phyloP scores from a whole-genome alignment of 164 flowering plant genomes.

The Sextonia rubra region DNA sequence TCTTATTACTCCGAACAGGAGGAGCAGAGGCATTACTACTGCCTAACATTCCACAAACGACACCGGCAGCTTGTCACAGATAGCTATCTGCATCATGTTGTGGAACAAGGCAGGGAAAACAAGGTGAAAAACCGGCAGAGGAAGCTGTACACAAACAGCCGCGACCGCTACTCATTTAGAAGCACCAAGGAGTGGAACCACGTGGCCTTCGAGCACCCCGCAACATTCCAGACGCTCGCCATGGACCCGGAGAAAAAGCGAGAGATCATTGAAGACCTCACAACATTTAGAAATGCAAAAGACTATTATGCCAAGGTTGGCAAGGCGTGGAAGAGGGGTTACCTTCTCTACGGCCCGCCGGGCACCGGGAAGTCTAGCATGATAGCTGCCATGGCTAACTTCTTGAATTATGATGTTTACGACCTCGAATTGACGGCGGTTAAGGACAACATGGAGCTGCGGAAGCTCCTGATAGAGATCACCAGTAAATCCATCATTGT shows the following conservation, averaged over 20 bases:
- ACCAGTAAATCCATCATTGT: conserved; percentile 53
- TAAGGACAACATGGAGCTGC: conserved; percentile 45
- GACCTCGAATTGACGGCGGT: conserved; percentile 64
- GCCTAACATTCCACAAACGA: conserved; percentile 43
- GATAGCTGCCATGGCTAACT: conserved; percentile 63
- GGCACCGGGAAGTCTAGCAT: conserved; percentile 65
- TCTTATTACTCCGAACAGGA: conserved; percentile 17
- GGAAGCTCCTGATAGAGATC: conserved; percentile 47
- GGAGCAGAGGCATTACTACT: conserved; percentile 39
- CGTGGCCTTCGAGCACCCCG: conserved; percentile 57
- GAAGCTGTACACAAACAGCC: conserved; percentile 51
- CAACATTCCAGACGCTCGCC: conserved; percentile 48
- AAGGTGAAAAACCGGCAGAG: conserved; percentile 36
- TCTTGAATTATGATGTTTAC: conserved; percentile 51
- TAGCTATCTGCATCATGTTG: conserved; percentile 38
- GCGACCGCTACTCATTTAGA: conserved; percentile 18
- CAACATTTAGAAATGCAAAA: conserved; percentile 38
- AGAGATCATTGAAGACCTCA: conserved; percentile 46
- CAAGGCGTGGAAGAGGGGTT: conserved; percentile 64
- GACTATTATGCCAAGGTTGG: conserved; percentile 50
- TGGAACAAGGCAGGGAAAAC: conserved; percentile 42
- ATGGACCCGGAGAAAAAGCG: conserved; percentile 46
- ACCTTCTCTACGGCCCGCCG: conserved; percentile 59
- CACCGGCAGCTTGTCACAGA: conserved; percentile 36
- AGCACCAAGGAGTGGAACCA: conserved; percentile 46